phyloP scores from a whole-genome alignment of 148 eudicot genomes.

The Rhododendron kiyosumense region DNA sequence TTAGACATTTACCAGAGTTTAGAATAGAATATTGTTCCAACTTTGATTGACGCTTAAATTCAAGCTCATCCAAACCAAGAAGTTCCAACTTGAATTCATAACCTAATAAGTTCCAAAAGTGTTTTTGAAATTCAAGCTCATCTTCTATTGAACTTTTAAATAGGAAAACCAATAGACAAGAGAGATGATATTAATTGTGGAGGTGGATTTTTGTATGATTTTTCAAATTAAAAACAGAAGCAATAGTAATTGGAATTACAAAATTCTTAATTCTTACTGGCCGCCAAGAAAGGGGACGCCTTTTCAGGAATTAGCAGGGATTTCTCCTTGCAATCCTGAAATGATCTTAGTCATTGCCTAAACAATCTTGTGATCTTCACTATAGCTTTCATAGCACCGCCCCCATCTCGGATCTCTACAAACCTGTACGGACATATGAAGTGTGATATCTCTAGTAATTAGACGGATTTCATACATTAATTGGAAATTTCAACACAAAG shows the following conservation, averaged over 20 bases:
- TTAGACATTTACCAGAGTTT: no score
- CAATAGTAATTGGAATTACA: not conserved
- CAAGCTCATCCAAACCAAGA: no score
- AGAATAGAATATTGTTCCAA: no score
- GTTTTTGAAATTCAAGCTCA: not conserved
- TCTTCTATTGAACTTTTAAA: not conserved
- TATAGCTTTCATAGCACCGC: constrained; percentile 67
- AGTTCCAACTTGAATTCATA: no score
- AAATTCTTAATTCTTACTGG: constrained; percentile 42
- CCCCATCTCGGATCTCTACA: constrained; percentile 84
- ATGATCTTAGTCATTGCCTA: constrained; percentile 60
- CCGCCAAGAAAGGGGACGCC: constrained; percentile 62
- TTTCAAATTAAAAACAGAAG: not conserved
- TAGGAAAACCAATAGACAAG: not conserved
- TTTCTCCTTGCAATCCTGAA: constrained; percentile 60
- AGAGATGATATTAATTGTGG: not conserved
- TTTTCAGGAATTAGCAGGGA: constrained; percentile 29
- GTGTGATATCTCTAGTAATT: not conserved
- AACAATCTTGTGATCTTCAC: constrained; percentile 64
- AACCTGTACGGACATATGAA: constrained; percentile 18
- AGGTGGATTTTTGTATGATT: not conserved
- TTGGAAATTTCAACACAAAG: not conserved
- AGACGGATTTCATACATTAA: not conserved
- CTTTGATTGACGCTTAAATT: no score
- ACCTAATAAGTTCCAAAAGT: not conserved